Evolutionary conservation across 202 grass and related monocot genomes (phyloP), one percentile per base, ranked within the genome.

Genomic region (Brachypodium distachyon): DNA sequence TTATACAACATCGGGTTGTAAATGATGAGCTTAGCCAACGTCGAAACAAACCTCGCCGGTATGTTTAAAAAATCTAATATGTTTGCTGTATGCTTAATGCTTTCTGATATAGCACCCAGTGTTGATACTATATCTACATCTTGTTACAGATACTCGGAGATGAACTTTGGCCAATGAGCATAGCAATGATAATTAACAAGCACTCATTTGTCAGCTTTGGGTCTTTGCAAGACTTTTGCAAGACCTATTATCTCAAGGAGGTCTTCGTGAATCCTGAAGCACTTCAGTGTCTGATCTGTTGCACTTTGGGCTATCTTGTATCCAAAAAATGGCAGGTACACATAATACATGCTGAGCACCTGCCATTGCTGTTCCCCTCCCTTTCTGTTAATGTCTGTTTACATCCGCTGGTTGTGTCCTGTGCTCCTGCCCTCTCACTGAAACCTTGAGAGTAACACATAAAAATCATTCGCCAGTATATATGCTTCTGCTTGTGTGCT

Each of bases 1-100:
- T 57, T 53, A 80, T 59, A 77, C 87, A 90, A 81, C 92, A 85
- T n/a, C 96, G 93, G 33, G 61, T 77, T 79, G 60, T 79, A 72
- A 80, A 72, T 77, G 87, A 90, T 46, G 96, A 97, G 84, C 44
- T 57, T 53, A 80, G 65, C 77, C 87, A 90, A 81, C 92, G 87
- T n/a, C 96, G 93, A 78, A 90, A 90, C 60, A 99, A 90, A 76
- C 92, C 89, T 76, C 92, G 96, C 16, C 89, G 96, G 96, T 82
- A 87, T 64, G 82, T 49, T 84, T n/a, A 77, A 70, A 80, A 26
- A 48, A 67, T 47, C 12, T 28, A 26, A 27, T 67, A 13, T 1
- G 5, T 40, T 44, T 16, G 41, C 49, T 62, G 13, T 67, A 40
- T 74, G 21, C 19, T 70, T 65, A 61, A 40, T 74, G 21, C 19